Percentiles rank a stretch among this genome's conserved stretches.
These are phyloP conservation scores for Phallus indusiatus DNA, from an alignment of 768 basidiomycete genomes.

Conservation along the genomic window DNA sequence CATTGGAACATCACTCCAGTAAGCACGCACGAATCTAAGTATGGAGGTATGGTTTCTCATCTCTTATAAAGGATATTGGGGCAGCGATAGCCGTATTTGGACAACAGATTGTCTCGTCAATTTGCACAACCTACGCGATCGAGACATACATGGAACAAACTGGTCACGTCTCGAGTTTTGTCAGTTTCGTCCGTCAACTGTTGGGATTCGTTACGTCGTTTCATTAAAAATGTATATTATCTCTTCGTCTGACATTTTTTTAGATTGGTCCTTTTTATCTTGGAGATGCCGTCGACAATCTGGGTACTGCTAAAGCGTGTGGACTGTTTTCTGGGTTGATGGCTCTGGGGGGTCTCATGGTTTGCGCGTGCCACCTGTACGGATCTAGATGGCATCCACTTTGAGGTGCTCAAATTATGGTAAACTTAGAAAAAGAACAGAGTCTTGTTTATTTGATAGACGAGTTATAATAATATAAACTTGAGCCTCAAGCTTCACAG, in stretches of 20 bases:
- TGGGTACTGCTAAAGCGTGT: not conserved
- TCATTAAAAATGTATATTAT: not conserved
- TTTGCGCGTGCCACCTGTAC: not conserved
- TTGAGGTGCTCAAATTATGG: too few species aligned
- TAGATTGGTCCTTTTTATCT: constrained; percentile 2
- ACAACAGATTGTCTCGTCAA: constrained; percentile 1
- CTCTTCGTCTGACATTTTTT: not conserved
- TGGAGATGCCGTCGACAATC: not conserved
- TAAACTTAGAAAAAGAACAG: too few species aligned
- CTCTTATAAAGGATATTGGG: not conserved
- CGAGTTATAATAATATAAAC: too few species aligned
- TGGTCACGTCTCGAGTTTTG: not conserved
- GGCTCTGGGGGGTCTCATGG: not conserved
- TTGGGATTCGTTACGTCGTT: not conserved
- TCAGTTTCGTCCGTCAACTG: not conserved
- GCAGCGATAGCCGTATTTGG: not conserved
- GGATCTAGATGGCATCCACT: not conserved
- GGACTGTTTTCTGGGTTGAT: not conserved
- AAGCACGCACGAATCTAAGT: not conserved
- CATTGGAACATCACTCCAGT: constrained; percentile 3
- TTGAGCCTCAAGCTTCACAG: too few species aligned
- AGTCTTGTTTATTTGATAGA: too few species aligned
- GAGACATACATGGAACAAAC: constrained; percentile 1
- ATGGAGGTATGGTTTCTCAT: not conserved
- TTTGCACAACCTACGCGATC: constrained; percentile 1